These are phyloP conservation scores for Aspergillus unguis DNA, from an alignment of 2,329 filamentous ascomycete species.

Conservation along the genomic window DNA sequence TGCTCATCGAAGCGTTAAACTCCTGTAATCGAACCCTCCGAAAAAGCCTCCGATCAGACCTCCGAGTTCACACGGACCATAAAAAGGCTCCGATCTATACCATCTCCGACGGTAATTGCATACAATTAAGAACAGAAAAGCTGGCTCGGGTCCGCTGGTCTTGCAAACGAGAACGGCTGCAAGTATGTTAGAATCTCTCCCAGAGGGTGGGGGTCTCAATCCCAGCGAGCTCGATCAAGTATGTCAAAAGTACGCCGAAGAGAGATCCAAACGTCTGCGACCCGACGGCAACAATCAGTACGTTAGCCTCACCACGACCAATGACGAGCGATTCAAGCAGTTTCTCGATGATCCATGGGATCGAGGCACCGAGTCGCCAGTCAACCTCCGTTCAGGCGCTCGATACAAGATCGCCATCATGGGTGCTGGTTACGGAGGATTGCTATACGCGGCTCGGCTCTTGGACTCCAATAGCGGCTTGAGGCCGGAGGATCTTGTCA, in stretches of 20 bases:
- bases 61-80: no score
- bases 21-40: no score
- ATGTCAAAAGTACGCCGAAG: background rate
- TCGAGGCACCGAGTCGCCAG: background rate
- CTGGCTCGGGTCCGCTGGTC: no score
- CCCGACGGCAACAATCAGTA: background rate
- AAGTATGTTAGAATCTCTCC: no score
- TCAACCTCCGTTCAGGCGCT: background rate
- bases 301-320: background rate
- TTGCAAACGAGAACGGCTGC: no score
- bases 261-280: background rate
- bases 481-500: background rate
- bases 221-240: background rate
- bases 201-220: no score
- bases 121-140: no score
- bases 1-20: no score
- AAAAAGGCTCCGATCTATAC: no score
- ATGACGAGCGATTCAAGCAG: background rate
- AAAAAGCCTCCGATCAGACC: no score
- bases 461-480: background rate
- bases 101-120: no score
- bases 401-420: background rate
- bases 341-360: background rate
- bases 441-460: background rate
- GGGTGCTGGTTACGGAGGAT: background rate